Evolutionary conservation across 805 yeast species (phyloP).

Genomic region (Saccharomycopsis sp.): DNA sequence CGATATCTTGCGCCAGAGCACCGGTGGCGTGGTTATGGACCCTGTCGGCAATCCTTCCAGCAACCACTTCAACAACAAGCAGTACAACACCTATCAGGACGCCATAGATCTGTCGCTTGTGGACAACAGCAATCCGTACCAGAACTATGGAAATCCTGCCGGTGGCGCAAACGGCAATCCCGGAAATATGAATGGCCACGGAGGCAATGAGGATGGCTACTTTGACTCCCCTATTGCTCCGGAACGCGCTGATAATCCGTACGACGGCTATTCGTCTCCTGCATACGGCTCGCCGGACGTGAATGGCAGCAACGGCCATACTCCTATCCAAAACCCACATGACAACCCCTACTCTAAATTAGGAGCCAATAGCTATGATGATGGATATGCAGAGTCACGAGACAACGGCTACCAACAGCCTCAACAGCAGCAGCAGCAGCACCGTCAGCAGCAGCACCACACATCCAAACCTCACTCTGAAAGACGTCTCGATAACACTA

Average conservation of each 20-base stretch:
- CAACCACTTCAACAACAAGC: slow-evolving; percentile 7
- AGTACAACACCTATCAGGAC: slow-evolving; percentile 13
- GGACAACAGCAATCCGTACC: slow-evolving; percentile 1
- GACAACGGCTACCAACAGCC: not conserved
- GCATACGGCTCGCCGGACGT: not conserved
- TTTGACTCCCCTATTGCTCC: slow-evolving; percentile 6
- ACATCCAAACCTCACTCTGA: not conserved
- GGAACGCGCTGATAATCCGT: slow-evolving; percentile 2
- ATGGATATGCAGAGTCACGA: not conserved
- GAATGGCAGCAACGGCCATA: not conserved
- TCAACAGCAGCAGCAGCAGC: not conserved
- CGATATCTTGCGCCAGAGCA: slow-evolving; percentile 15
- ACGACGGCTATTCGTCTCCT: not conserved
- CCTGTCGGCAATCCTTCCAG: not conserved
- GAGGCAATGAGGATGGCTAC: slow-evolving; percentile 5
- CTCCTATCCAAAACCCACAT: not conserved
- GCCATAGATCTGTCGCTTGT: slow-evolving; percentile 5
- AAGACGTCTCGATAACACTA: not conserved
- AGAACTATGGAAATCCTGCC: slow-evolving; percentile 6
- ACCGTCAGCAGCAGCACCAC: slow-evolving; percentile 8
- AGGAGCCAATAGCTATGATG: not conserved
- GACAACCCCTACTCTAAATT: not conserved
- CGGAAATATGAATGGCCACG: slow-evolving; percentile 5
- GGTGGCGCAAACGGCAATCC: slow-evolving; percentile 11
- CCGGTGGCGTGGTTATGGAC: slow-evolving; percentile 9